Evolutionary conservation across 225 moss, liverwort and hornwort genomes (phyloP).

Genomic region (Polytrichum commune): DNA sequence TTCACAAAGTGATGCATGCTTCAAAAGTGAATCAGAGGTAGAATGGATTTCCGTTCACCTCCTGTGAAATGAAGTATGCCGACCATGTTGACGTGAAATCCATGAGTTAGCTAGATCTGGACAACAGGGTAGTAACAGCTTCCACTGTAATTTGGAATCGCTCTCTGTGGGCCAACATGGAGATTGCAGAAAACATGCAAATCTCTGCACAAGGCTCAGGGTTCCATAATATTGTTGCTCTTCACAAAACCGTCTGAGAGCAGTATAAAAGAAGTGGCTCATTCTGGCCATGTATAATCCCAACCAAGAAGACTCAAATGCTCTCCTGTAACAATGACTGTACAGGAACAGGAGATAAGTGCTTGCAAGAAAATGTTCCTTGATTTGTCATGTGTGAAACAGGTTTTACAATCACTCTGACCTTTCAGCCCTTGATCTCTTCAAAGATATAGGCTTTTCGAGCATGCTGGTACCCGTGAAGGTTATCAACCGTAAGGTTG

Average conservation of each 20-base stretch:
- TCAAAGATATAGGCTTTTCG: slow-evolving; percentile 51
- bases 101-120: background rate
- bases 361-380: background rate
- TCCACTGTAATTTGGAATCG: background rate
- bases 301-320: background rate
- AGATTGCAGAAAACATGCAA: background rate
- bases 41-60: background rate
- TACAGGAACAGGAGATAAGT: slow-evolving; percentile 4
- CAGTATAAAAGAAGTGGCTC: background rate
- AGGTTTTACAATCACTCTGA: background rate
- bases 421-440: slow-evolving; percentile 1
- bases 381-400: background rate
- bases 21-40: background rate
- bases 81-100: background rate
- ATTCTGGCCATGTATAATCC: background rate
- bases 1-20: background rate
- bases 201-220: background rate
- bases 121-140: background rate
- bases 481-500: slow-evolving; percentile 75
- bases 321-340: slow-evolving; percentile 2
- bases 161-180: background rate
- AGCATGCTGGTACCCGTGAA: slow-evolving; percentile 74
- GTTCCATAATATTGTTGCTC: background rate
- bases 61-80: background rate
- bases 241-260: background rate